These are phyloP conservation scores for Ganoderma leucocontextum DNA, from an alignment of 1,284 basidiomycete genomes.

Conservation along the genomic window DNA sequence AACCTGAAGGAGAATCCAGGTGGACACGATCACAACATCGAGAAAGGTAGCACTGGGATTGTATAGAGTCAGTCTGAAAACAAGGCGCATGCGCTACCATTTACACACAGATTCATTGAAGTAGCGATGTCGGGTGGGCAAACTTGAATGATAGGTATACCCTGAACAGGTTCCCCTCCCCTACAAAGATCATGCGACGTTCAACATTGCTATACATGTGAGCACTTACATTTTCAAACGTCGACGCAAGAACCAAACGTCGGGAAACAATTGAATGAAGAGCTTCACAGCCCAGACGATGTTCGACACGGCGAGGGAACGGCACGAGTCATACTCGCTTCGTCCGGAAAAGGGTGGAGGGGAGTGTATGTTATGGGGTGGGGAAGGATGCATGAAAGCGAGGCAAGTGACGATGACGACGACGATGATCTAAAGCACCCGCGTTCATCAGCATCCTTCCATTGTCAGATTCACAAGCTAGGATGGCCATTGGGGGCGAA, in stretches of 20 bases:
- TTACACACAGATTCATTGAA: conserved; percentile 1
- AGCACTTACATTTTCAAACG: conserved; percentile 18
- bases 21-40: conserved; percentile 9
- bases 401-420: conserved; percentile 9
- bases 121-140: not conserved
- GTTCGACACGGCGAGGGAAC: conserved; percentile 22
- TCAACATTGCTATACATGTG: not conserved
- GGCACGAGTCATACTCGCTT: conserved; percentile 20
- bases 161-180: not conserved
- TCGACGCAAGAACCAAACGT: conserved; percentile 10
- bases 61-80: not conserved
- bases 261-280: conserved; percentile 16
- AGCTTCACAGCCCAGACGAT: conserved; percentile 26
- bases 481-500: not conserved
- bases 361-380: not conserved
- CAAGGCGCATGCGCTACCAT: no score
- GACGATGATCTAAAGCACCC: conserved; percentile 4
- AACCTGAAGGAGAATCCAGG: not conserved
- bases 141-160: not conserved
- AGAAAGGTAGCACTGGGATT: not conserved
- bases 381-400: conserved; percentile 18
- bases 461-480: not conserved
- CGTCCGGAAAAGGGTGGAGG: conserved; percentile 6
- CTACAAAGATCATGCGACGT: not conserved
- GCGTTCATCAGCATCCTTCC: not conserved